Percentiles rank a stretch among this genome's conserved stretches.
Conservation (phyloP, 2,329 filamentous ascomycete species). For the Lachnellula cervina region DNA sequence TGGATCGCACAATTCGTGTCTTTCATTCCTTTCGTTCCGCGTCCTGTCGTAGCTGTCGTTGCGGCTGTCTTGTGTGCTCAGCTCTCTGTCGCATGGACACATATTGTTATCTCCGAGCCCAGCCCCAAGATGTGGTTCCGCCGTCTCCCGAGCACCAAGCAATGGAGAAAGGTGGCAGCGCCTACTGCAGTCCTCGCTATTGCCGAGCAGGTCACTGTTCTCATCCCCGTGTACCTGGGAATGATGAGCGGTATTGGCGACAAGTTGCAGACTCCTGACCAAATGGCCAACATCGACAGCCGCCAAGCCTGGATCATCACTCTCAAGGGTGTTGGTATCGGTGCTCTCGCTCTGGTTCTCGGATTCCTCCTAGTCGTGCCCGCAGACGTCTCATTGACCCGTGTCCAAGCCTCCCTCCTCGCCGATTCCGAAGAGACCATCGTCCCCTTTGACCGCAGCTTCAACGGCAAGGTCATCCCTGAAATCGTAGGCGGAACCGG, state of each 20-base stretch:
- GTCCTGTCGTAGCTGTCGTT: slow-evolving; percentile 48
- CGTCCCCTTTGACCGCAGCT: slow-evolving; percentile 85
- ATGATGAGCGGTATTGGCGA: slow-evolving; percentile 35
- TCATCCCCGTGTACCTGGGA: slow-evolving; percentile 45
- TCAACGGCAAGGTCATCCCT: slow-evolving; percentile 72
- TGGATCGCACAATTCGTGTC: slow-evolving; percentile 34
- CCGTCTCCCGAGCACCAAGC: slow-evolving; percentile 59
- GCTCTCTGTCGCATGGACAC: slow-evolving; percentile 74
- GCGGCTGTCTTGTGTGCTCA: slow-evolving; percentile 60
- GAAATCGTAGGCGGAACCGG: slow-evolving; percentile 68
- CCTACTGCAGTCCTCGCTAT: slow-evolving; percentile 62
- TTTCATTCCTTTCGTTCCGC: slow-evolving; percentile 38
- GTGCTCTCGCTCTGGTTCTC: slow-evolving; percentile 44
- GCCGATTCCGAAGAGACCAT: slow-evolving; percentile 77
- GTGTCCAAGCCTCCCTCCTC: slow-evolving; percentile 83
- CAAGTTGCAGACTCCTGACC: slow-evolving; percentile 4
- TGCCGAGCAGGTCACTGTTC: slow-evolving; percentile 45
- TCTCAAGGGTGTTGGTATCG: slow-evolving; percentile 43
- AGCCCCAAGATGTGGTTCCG: slow-evolving; percentile 57
- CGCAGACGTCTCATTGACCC: slow-evolving; percentile 68
- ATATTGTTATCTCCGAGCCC: slow-evolving; percentile 73
- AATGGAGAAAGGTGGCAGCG: slow-evolving; percentile 63
- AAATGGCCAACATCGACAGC: slow-evolving; percentile 23
- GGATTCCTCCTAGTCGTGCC: slow-evolving; percentile 67
- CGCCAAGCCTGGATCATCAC: slow-evolving; percentile 36